A percentile compares a stretch with the other conserved stretches of the same genome.
phyloP scores from a whole-genome alignment of 345 rosid species.

The Rhizophora mangle region DNA sequence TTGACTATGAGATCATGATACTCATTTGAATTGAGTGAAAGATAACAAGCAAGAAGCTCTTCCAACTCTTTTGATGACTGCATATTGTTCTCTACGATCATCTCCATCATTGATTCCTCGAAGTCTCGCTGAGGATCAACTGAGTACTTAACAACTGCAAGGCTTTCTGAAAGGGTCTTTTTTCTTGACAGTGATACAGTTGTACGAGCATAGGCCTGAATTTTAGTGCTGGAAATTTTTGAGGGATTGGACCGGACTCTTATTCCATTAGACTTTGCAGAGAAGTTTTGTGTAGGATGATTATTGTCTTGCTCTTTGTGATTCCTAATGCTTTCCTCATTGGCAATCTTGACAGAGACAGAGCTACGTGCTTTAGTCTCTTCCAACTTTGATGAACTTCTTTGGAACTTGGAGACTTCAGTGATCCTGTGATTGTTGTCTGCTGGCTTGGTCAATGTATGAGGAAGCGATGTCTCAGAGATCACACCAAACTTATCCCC shows the following conservation, averaged over 20 bases:
- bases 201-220: constrained; percentile 23
- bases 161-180: constrained; percentile 38
- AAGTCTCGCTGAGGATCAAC: constrained; percentile 78
- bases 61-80: constrained; percentile 67
- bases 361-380: constrained; percentile 10
- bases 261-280: constrained; percentile 49
- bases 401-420: constrained; percentile 7
- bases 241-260: constrained; percentile 62
- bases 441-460: constrained; percentile 12
- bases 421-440: background rate
- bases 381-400: constrained; percentile 1
- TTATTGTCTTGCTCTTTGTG: constrained; percentile 12
- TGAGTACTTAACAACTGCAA: constrained; percentile 75
- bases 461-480: constrained; percentile 27
- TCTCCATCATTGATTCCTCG: constrained; percentile 92
- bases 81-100: constrained; percentile 77
- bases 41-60: constrained; percentile 85
- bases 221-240: constrained; percentile 28
- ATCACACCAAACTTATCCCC: constrained; percentile 18
- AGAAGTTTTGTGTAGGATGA: background rate
- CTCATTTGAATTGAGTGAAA: constrained; percentile 67
- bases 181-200: constrained; percentile 29
- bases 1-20: constrained; percentile 69
- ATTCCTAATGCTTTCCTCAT: constrained; percentile 25
- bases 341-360: constrained; percentile 25